Conservation (phyloP, 2,329 filamentous ascomycete genomes). For the Talaromyces sp. region DNA sequence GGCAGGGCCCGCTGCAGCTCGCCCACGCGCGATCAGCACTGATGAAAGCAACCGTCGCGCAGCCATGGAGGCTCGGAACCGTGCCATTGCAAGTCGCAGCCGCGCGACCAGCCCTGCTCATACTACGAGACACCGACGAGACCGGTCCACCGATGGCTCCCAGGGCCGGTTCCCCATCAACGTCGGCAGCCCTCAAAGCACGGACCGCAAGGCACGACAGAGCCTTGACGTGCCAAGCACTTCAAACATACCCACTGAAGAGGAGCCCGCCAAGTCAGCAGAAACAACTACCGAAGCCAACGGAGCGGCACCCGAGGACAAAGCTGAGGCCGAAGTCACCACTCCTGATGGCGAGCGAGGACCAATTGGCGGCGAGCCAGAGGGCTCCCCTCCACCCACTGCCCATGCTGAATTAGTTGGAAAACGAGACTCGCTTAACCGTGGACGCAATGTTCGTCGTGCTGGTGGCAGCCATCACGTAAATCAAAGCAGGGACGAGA, state of each 20-base stretch:
- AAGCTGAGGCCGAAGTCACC: conserved; percentile 14
- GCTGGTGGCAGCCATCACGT: conserved; percentile 41
- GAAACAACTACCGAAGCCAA: conserved; percentile 19
- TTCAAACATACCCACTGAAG: conserved; percentile 30
- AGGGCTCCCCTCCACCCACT: conserved; percentile 30
- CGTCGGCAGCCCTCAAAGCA: conserved; percentile 56
- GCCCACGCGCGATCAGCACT: conserved; percentile 82
- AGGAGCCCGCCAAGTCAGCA: conserved; percentile 16
- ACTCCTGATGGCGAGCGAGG: conserved; percentile 18
- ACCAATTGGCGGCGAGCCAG: conserved; percentile 12
- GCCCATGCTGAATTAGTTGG: conserved; percentile 38
- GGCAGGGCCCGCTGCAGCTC: conserved; percentile 46
- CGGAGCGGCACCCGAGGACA: conserved; percentile 17
- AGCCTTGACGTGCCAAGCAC: conserved; percentile 77
- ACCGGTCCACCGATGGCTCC: conserved; percentile 63
- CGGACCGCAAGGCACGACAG: conserved; percentile 48
- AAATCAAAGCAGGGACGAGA: conserved; percentile 27
- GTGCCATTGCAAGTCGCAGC: conserved; percentile 66
- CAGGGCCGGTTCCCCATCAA: conserved; percentile 81
- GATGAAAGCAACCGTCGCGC: conserved; percentile 93
- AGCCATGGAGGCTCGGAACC: conserved; percentile 87
- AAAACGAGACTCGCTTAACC: conserved; percentile 60
- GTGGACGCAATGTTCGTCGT: conserved; percentile 46
- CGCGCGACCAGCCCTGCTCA: conserved; percentile 64
- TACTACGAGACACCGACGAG: conserved; percentile 60